Conservation (phyloP, 805 yeast genomes). For the Candida sanyiensis region DNA sequence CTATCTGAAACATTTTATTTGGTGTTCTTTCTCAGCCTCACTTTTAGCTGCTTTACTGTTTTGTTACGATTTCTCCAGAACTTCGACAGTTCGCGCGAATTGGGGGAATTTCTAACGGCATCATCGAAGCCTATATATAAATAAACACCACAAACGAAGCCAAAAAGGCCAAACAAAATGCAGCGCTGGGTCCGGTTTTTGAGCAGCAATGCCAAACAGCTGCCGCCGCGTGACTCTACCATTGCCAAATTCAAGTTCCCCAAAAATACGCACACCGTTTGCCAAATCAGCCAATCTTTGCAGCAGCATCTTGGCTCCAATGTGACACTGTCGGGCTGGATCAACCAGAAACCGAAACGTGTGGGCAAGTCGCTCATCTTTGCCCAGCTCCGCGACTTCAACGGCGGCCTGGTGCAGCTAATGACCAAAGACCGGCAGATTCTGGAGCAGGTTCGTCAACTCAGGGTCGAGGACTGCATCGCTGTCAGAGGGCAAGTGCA, state of each 20-base stretch:
- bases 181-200: too few species aligned
- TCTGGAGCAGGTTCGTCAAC: constrained; percentile 33
- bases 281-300: constrained; percentile 6
- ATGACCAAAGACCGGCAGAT: constrained; percentile 32
- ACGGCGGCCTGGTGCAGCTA: constrained; percentile 64
- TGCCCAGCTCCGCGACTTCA: constrained; percentile 67
- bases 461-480: constrained; percentile 72
- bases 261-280: constrained; percentile 21
- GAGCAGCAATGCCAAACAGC: too few species aligned
- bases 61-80: too few species aligned
- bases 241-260: constrained; percentile 18
- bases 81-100: too few species aligned
- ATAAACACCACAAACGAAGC: too few species aligned
- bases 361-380: constrained; percentile 62
- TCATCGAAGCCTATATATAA: too few species aligned
- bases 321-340: constrained; percentile 75
- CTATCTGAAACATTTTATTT: too few species aligned
- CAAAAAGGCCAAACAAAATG: too few species aligned
- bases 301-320: constrained; percentile 11
- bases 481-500: constrained; percentile 54
- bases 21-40: too few species aligned
- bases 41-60: too few species aligned
- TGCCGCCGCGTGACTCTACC: not conserved
- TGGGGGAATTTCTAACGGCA: too few species aligned
- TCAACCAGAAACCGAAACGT: constrained; percentile 66